Conservation (phyloP, 371 early-diverging fungal species). For the Mucor irregularis region DNA sequence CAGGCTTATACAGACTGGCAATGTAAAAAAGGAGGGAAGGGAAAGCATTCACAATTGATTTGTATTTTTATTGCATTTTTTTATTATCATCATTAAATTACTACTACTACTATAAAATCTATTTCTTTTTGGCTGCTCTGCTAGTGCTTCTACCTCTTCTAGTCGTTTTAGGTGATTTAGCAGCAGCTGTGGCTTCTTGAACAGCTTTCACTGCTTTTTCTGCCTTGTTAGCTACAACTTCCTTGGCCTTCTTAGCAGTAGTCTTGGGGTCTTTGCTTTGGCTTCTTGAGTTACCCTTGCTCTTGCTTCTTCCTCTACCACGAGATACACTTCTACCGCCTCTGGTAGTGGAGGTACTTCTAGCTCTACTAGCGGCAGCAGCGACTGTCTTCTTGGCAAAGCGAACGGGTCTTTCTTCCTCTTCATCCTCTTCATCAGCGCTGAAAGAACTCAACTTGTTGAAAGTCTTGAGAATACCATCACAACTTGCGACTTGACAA, state of each 20-base stretch:
- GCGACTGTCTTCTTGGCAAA: background rate
- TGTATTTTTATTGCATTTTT: no score
- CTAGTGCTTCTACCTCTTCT: background rate
- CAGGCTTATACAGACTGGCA: slow-evolving; percentile 43
- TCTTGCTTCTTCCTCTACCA: background rate
- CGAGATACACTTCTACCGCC: slow-evolving; percentile 9
- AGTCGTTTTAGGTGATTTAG: no score
- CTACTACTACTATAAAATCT: background rate
- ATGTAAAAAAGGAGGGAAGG: no score
- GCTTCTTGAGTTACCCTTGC: slow-evolving; percentile 3
- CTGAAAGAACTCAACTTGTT: slow-evolving; percentile 15
- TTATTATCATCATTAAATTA: background rate
- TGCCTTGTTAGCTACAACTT: no score
- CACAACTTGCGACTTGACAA: slow-evolving; percentile 63
- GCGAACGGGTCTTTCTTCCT: slow-evolving; percentile 15
- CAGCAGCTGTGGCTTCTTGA: no score
- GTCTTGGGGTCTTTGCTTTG: no score
- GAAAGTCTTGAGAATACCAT: slow-evolving; percentile 45
- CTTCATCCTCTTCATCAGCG: background rate
- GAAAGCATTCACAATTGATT: background rate
- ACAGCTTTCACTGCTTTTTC: no score
- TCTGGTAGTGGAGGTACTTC: background rate
- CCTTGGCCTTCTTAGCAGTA: no score
- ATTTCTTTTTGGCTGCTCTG: slow-evolving; percentile 2
- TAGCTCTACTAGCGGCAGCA: background rate